These are phyloP conservation scores for Exophiala sp. DNA, from an alignment of 2,329 filamentous ascomycete genomes.

Conservation along the genomic window DNA sequence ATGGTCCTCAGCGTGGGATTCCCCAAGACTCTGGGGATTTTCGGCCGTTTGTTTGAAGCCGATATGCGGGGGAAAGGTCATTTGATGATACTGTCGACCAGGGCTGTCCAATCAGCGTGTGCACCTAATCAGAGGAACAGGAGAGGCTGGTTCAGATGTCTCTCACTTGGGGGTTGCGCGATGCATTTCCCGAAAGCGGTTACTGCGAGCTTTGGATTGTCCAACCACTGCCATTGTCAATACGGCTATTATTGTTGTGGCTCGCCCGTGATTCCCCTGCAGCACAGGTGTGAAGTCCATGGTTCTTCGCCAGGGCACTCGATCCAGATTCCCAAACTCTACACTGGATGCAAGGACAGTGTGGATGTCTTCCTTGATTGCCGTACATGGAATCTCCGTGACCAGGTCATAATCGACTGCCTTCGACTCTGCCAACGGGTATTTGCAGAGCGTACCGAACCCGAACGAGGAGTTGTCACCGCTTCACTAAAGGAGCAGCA, in stretches of 20 bases:
- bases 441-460: too few relatives aligned
- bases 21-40: neutral
- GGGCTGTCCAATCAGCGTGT: neutral
- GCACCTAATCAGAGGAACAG: neutral
- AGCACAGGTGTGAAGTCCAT: neutral
- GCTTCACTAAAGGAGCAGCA: too few relatives aligned
- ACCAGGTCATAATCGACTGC: too few relatives aligned
- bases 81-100: neutral
- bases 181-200: slow-evolving; percentile 17
- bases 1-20: neutral
- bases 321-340: too few relatives aligned
- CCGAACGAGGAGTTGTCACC: too few relatives aligned
- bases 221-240: neutral
- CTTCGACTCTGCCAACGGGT: too few relatives aligned
- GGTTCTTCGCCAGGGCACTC: too few relatives aligned
- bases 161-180: neutral
- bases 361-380: too few relatives aligned
- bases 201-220: neutral
- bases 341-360: too few relatives aligned
- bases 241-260: neutral
- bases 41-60: slow-evolving; percentile 21
- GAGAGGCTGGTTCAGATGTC: neutral
- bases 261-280: neutral
- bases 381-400: too few relatives aligned
- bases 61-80: slow-evolving; percentile 14